Evolutionary conservation across 345 rosid genomes (phyloP).

Genomic region (Fremontodendron californicum): DNA sequence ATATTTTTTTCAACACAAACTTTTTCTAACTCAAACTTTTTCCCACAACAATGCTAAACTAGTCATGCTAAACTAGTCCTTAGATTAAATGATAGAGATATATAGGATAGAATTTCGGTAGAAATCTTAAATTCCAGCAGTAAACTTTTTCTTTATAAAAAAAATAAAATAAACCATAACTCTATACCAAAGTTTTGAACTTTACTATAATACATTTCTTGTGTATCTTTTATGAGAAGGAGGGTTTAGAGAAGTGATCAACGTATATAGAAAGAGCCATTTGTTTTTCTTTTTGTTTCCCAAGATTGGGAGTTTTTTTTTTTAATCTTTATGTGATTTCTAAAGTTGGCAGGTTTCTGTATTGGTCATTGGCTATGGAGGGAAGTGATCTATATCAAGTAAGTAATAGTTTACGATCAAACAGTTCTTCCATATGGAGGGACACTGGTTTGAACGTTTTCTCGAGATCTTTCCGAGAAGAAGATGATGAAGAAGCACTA

Average conservation of each 20-base stretch:
- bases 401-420: slow-evolving; percentile 18
- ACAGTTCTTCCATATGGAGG: slow-evolving; percentile 25
- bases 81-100: background rate
- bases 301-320: background rate
- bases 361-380: background rate
- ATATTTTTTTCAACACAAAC: too few species aligned
- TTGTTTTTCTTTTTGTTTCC: background rate
- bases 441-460: slow-evolving; percentile 20
- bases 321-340: background rate
- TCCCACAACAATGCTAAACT: too few species aligned
- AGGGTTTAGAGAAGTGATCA: background rate
- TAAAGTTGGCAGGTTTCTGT: background rate
- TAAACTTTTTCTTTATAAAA: background rate
- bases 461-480: slow-evolving; percentile 31
- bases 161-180: background rate
- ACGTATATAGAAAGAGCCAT: background rate
- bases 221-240: background rate
- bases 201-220: background rate
- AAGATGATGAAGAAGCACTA: slow-evolving; percentile 42
- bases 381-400: background rate
- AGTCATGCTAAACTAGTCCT: too few species aligned
- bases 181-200: background rate
- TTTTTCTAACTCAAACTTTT: too few species aligned
- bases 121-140: background rate
- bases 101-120: background rate